Percentiles rank a stretch among this genome's conserved stretches.
These are phyloP conservation scores for Phytophthora cactorum DNA, from an alignment of 352 stramenopile species.

Conservation along the genomic window DNA sequence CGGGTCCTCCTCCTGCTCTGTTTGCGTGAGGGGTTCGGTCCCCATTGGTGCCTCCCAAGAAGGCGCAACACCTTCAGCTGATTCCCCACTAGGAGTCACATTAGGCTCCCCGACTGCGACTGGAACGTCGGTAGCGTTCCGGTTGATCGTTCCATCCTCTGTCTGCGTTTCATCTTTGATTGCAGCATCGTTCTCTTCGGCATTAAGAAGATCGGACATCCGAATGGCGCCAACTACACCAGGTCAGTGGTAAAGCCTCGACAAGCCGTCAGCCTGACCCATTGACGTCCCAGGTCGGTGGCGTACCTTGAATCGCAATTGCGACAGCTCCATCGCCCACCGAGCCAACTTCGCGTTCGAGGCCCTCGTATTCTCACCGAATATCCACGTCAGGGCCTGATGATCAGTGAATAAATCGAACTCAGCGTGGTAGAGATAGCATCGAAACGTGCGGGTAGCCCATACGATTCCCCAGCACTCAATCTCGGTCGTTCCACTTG, in stretches of 20 bases:
- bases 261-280: not conserved
- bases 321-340: not conserved
- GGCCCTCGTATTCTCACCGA: not conserved
- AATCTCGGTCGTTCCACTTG: not conserved
- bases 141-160: not conserved
- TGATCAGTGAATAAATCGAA: not conserved
- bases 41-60: not conserved
- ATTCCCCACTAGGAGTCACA: too few species aligned
- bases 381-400: not conserved
- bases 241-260: not conserved
- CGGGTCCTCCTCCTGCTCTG: not conserved
- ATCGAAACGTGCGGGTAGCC: not conserved
- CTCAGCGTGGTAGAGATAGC: not conserved
- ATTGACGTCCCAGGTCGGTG: not conserved
- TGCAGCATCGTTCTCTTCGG: too few species aligned
- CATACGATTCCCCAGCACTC: conserved; percentile 2
- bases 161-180: too few species aligned
- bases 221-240: not conserved
- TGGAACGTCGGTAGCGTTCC: not conserved
- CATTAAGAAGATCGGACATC: not conserved
- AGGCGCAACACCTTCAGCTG: too few species aligned
- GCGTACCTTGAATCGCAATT: not conserved
- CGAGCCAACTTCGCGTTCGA: not conserved
- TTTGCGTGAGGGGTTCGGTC: not conserved
- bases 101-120: too few species aligned